phyloP scores from a whole-genome alignment of 305 asterid genomes.

The Solanum hybrid region DNA sequence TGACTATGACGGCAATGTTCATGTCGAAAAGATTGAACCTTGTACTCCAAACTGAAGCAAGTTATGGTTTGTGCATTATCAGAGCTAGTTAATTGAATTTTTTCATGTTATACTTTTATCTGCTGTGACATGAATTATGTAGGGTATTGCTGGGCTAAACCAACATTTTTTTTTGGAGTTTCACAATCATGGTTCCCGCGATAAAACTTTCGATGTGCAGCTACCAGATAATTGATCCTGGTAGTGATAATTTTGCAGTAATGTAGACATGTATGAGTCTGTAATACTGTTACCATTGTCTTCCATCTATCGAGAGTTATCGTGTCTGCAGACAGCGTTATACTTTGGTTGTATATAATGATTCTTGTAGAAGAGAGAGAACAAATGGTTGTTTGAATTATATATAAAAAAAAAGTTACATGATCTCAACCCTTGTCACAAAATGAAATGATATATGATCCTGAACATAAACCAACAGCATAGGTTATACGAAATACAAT shows the following conservation, averaged over 20 bases:
- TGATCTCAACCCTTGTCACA: not conserved
- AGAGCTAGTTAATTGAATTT: no score
- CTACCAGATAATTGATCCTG: not conserved
- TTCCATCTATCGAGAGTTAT: not conserved
- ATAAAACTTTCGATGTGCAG: not conserved
- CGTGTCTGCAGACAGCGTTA: not conserved
- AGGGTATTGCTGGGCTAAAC: not conserved
- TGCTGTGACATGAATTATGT: not conserved
- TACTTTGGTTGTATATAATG: not conserved
- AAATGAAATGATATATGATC: not conserved
- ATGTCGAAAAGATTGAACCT: constrained; percentile 43
- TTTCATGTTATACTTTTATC: not conserved
- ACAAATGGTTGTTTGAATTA: not conserved
- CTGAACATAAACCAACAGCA: not conserved
- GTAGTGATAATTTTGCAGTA: not conserved
- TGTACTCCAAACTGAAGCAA: constrained; percentile 9
- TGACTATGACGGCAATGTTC: constrained; percentile 41
- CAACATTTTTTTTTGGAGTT: not conserved
- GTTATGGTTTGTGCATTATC: not conserved
- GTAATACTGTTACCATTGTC: not conserved
- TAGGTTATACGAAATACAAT: not conserved
- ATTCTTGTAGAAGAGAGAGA: not conserved
- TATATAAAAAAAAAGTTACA: not conserved
- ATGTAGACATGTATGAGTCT: not conserved
- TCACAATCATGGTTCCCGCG: not conserved